These are phyloP conservation scores for Dillenia turbinata DNA, from an alignment of 164 flowering plant genomes.

Conservation along the genomic window DNA sequence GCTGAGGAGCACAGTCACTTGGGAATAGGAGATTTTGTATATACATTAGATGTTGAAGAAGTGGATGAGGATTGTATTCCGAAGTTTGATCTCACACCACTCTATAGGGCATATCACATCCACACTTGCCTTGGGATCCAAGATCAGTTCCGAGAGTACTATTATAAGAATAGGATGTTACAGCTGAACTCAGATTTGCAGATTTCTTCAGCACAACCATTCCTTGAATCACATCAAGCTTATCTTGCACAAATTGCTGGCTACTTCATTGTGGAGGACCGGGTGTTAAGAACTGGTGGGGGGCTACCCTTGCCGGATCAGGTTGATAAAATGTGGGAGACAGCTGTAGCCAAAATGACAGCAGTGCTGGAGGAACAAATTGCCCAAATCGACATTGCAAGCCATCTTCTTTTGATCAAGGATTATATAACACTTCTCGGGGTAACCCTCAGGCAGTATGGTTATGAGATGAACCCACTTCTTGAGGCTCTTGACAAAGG, in stretches of 20 bases:
- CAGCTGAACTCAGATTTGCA: slow-evolving; percentile 84
- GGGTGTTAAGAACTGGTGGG: slow-evolving; percentile 75
- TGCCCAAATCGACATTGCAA: slow-evolving; percentile 65
- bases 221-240: slow-evolving; percentile 75
- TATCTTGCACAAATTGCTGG: slow-evolving; percentile 83
- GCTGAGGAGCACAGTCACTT: slow-evolving; percentile 71
- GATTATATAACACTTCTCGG: slow-evolving; percentile 83
- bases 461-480: slow-evolving; percentile 68
- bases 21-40: slow-evolving; percentile 57
- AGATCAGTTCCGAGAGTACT: slow-evolving; percentile 78
- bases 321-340: slow-evolving; percentile 82
- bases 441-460: slow-evolving; percentile 70
- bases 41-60: slow-evolving; percentile 70
- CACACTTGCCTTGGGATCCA: slow-evolving; percentile 69
- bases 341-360: slow-evolving; percentile 65
- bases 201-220: slow-evolving; percentile 63
- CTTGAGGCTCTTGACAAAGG: slow-evolving; percentile 62
- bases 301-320: slow-evolving; percentile 55
- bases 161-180: slow-evolving; percentile 65
- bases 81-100: slow-evolving; percentile 80
- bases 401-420: slow-evolving; percentile 78
- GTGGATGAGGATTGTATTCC: slow-evolving; percentile 60
- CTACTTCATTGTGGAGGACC: slow-evolving; percentile 84
- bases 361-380: slow-evolving; percentile 66
- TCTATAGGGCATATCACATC: slow-evolving; percentile 81